Evolutionary conservation across 2,329 filamentous ascomycete species (phyloP), one percentile per base, ranked within the genome.

Genomic region (Scedosporium dehoogii): DNA sequence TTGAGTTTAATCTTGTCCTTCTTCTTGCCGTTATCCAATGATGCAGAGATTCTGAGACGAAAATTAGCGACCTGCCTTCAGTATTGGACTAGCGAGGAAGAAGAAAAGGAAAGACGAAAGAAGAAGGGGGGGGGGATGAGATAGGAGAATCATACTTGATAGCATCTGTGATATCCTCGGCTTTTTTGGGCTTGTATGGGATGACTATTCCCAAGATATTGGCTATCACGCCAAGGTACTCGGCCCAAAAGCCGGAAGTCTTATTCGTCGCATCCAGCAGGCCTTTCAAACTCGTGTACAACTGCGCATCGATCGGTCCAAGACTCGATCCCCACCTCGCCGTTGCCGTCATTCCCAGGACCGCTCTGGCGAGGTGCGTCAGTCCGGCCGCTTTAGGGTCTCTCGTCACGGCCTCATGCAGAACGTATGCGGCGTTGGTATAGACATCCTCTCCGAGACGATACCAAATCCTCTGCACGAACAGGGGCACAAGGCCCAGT

Each of bases 341-440:
- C 67, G 86, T 91, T 1, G 90, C 78, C 1, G 88, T 81, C 3
- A 96, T 76, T 0, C 85, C 90, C 3, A 96, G 77, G 2, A 90
- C 73, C 0, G 89, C 88, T 12, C 91, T 83, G 59, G 86, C 81
- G 55, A 85, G 73, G 70, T 97, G 92, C 1, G 85, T 86, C 27
- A 96, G 75, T 0, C 91, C 91, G 46, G 93, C 90, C 1, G 83
- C 80, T 14, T 83, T 81, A 1, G 92, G 79, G 42, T 88, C 76
- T 0, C 90, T 85, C 1, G 83, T 85, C 5, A 90, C 85, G 1
- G 89, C 88, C 64, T 84, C 79, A 68, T 92, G 86, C n/a, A 96
- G 75, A 6, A 88, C 88, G 59, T 85, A 84, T 3, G 88, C 83
- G 0, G 89, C 84, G 66, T 87, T 86, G 6, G 76, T 73, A 55